These are phyloP conservation scores for Neurospora sp. DNA, from an alignment of 495 filamentous ascomycete species.

Conservation along the genomic window DNA sequence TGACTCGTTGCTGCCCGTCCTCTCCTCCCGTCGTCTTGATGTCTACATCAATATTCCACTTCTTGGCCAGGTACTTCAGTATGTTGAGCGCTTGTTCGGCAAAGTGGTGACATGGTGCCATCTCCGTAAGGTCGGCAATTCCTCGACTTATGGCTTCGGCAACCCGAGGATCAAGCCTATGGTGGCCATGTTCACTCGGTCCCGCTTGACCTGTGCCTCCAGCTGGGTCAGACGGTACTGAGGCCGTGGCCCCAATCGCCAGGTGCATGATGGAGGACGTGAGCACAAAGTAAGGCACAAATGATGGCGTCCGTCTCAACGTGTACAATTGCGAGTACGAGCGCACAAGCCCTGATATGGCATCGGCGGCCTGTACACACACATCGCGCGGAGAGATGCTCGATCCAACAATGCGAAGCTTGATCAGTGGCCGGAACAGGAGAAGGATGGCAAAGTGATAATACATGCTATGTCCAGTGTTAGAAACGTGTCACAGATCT, in stretches of 20 bases:
- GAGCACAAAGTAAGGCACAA: slow-evolving; percentile 51
- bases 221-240: slow-evolving; percentile 1
- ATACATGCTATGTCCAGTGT: slow-evolving; percentile 41
- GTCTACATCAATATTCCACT: slow-evolving; percentile 46
- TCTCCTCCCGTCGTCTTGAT: slow-evolving; percentile 14
- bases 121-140: slow-evolving; percentile 44
- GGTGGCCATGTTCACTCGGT: slow-evolving; percentile 10
- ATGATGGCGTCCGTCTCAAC: slow-evolving; percentile 44
- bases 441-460: slow-evolving; percentile 54
- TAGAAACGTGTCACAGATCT: slow-evolving; percentile 9
- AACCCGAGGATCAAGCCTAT: slow-evolving; percentile 20
- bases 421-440: slow-evolving; percentile 57
- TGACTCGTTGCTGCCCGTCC: background rate
- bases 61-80: slow-evolving; percentile 40
- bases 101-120: slow-evolving; percentile 50
- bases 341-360: slow-evolving; percentile 45
- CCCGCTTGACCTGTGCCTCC: slow-evolving; percentile 5
- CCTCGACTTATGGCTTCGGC: slow-evolving; percentile 31
- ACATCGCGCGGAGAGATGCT: slow-evolving; percentile 52
- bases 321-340: slow-evolving; percentile 52
- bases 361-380: slow-evolving; percentile 50
- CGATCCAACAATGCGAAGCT: slow-evolving; percentile 46
- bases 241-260: slow-evolving; percentile 29
- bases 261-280: slow-evolving; percentile 50
- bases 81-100: slow-evolving; percentile 49